Base-by-base conservation (phyloP, 2,329 filamentous ascomycete genomes). In the Fusarium newnesense region DNA sequence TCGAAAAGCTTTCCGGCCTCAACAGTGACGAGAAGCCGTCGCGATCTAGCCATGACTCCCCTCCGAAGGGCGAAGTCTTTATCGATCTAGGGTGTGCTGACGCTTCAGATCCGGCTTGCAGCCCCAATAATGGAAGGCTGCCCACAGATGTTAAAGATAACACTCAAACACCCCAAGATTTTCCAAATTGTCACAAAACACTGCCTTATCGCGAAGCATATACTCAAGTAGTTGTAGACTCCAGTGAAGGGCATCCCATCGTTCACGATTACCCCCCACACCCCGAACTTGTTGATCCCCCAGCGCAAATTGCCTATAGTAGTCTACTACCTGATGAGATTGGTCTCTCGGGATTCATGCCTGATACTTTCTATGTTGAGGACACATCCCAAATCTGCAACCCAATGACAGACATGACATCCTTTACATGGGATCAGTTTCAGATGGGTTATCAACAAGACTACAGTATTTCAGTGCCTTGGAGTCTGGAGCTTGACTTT, bases 311-410 rank as follows among this genome's bases (percentile, higher is more conserved):
- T 9, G 46, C 7, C 7, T 30, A n/a, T 3, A 9, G 2, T 9
- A 12, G 28, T n/a, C 28, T 30, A n/a, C 15, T n/a, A 4, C 28
- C 28, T 2, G 10, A n/a, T 30, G 19, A 4, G 12, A 6, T 13
- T 16, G 0, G 11, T 9, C 2, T 16, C 28, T 18, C 46, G 3
- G 15, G 28, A n/a, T 9, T 30, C 10, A 0, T 4, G 3, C 15
- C 46, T 16, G 28, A n/a, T 21, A 12, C 28, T 8, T 30, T 49
- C 3, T 49, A 30, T 12, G 21, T 12, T 16, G 28, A n/a, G 21
- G 15, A 49, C 9, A 1, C 28, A 5, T 9, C 19, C 10, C 21
- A 30, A 18, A 49, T 30, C 7, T 49, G 9, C 28, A 30, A n/a
- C 15, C 7, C 13, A 11, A 16, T 11, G 5, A n/a, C 46, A 30